phyloP scores from a whole-genome alignment of 1,139 yeast genomes.

The Lodderomyces jiufengensis region DNA sequence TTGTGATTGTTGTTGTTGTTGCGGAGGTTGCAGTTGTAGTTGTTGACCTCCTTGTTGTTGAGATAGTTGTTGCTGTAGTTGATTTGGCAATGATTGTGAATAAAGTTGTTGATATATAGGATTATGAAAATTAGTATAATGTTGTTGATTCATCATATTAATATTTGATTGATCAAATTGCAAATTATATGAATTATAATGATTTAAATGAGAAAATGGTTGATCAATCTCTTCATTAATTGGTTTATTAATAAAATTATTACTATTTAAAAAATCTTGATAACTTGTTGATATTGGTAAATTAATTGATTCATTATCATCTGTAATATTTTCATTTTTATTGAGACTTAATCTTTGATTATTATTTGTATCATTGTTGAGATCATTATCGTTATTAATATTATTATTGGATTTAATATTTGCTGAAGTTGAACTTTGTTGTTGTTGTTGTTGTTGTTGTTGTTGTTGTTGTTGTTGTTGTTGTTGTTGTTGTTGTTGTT shows the following conservation, averaged over 20 bases:
- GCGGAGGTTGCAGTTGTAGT: conserved; percentile 2
- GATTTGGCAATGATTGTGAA: conserved; percentile 4
- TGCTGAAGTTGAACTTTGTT: too few relatives aligned
- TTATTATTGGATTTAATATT: conserved; percentile 1
- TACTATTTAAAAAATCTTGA: conserved; percentile 21
- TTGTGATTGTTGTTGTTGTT: conserved; percentile 2
- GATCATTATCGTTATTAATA: neutral
- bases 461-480: conserved; percentile 3
- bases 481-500: conserved; percentile 3
- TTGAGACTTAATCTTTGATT: too few relatives aligned
- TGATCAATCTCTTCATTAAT: conserved; percentile 8
- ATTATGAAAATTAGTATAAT: conserved; percentile 4
- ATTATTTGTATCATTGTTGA: too few relatives aligned
- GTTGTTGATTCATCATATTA: conserved; percentile 4
- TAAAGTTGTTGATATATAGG: conserved; percentile 4
- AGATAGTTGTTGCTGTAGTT: conserved; percentile 6
- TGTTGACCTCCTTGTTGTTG: conserved; percentile 2
- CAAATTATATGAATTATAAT: conserved; percentile 12
- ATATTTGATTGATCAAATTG: conserved; percentile 9
- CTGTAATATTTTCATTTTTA: neutral
- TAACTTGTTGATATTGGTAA: conserved; percentile 15
- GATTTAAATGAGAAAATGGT: conserved; percentile 12
- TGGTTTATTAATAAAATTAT: conserved; percentile 20
- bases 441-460: conserved; percentile 2
- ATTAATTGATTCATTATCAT: neutral